Evolutionary conservation across 2,329 filamentous ascomycete genomes (phyloP), one percentile per base, ranked within the genome.

Genomic region (Arthrobotrys megalospora): DNA sequence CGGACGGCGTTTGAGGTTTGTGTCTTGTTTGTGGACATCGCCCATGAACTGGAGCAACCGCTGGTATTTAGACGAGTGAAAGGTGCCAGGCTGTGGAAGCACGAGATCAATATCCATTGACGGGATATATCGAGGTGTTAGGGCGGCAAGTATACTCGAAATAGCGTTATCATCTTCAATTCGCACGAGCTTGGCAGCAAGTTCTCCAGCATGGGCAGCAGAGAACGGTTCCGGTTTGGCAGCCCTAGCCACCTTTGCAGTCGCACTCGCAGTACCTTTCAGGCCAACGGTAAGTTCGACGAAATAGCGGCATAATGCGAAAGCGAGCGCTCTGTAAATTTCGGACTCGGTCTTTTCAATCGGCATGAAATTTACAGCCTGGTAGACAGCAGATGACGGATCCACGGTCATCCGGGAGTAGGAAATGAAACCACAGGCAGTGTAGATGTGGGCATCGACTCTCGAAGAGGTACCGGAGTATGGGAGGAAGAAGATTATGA

Each of bases 281-380:
- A 91, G 43, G 88, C 87, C 68, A 73, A 92, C 89, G 21, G 94
- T 90, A 65, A 99, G 87, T 85, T 98, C 95, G 79, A 89, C 89
- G 83, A 97, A 98, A 87, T 97, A 99, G 84, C 97, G 97, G 86
- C 91, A 92, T 81, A 99, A 87, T 71, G 93, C 94, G 84, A 98
- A 97, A 58, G 95, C 96, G 70, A 99, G 88, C 16, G 92, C 96
- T 53, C 96, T 91, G 85, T 92, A 96, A 80, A 97, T 88, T 85
- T 98, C 95, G 6, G 80, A 80, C 84, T 98, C 95, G 82, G 95
- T 95, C 86, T 98, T 96, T 85, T 94, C 94, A 83, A 94, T 91
- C 48, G 96, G 94, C 50, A 99, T 88, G 84, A 94, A 90, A 83
- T 93, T 91, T 84, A 99, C 96, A 68, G 94, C 95, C 81, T 90